phyloP scores from a whole-genome alignment of 495 filamentous ascomycete genomes.

The Penicillium salamii region DNA sequence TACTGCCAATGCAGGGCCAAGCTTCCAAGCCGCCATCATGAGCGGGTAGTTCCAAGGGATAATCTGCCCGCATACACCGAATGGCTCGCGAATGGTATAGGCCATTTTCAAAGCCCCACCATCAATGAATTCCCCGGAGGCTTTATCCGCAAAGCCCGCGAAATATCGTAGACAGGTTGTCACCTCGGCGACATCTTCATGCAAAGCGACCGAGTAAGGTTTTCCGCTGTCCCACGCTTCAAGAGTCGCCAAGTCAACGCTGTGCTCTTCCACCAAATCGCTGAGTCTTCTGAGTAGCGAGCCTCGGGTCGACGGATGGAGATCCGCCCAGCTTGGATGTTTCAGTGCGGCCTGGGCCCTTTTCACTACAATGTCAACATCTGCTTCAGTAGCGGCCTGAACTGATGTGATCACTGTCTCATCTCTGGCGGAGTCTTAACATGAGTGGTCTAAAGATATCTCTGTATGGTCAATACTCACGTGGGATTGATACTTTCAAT shows the following conservation, averaged over 20 bases:
- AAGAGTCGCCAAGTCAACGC: constrained; percentile 72
- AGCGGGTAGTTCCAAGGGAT: constrained; percentile 53
- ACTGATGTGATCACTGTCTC: too few species aligned
- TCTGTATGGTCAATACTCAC: too few species aligned
- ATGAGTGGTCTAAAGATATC: too few species aligned
- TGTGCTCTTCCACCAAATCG: constrained; percentile 64
- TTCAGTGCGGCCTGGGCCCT: too few species aligned
- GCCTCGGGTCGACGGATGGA: too few species aligned
- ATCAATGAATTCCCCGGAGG: constrained; percentile 39
- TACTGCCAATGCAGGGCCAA: constrained; percentile 65
- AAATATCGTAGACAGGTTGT: constrained; percentile 71
- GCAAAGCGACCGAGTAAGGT: neutral
- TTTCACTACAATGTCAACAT: too few species aligned
- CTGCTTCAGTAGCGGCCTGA: too few species aligned
- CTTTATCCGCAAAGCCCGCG: constrained; percentile 83
- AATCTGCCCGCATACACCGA: constrained; percentile 86
- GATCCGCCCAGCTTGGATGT: too few species aligned
- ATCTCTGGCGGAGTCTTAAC: too few species aligned
- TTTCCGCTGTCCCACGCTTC: constrained; percentile 85
- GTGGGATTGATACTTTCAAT: too few species aligned
- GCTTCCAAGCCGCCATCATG: constrained; percentile 82
- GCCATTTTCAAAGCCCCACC: constrained; percentile 29
- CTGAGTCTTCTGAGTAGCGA: too few species aligned
- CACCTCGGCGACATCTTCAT: constrained; percentile 72
- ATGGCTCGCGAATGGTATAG: constrained; percentile 81